These are phyloP conservation scores for Cenchrus americanus DNA, from an alignment of 176 grass and related monocot genomes.

Conservation along the genomic window DNA sequence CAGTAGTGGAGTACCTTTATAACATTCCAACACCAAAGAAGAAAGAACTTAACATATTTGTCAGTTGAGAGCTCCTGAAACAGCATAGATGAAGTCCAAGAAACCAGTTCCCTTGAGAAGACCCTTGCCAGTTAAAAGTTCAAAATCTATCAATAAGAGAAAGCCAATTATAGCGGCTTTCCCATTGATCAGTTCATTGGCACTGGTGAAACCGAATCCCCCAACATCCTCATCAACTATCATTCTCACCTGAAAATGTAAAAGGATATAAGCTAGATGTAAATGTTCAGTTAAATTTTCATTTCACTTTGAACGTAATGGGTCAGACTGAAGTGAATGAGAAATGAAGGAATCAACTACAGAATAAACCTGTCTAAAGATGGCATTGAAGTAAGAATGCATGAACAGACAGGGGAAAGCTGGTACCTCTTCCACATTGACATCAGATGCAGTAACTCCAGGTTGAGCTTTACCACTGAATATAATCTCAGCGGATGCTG, in stretches of 20 bases:
- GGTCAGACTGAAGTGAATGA: conserved; percentile 1
- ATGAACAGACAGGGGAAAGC: not conserved
- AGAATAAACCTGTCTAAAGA: not conserved
- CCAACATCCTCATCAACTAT: conserved; percentile 79
- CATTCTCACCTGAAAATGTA: conserved; percentile 81
- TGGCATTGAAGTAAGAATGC: not conserved
- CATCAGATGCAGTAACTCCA: conserved; percentile 84
- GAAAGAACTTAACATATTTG: conserved; percentile 46
- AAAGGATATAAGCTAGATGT: not conserved
- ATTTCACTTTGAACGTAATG: not conserved
- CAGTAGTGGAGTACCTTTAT: conserved; percentile 31
- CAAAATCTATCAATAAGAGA: conserved; percentile 91
- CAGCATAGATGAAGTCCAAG: conserved; percentile 93
- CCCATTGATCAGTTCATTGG: conserved; percentile 86
- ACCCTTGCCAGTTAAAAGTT: conserved; percentile 96
- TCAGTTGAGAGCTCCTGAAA: conserved; percentile 66
- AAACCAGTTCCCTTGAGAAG: conserved; percentile 96
- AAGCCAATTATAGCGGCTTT: conserved; percentile 96
- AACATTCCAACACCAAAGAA: conserved; percentile 38
- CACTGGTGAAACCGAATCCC: conserved; percentile 85
- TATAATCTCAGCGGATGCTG: conserved; percentile 84
- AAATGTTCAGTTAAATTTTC: not conserved
- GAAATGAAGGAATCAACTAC: not conserved
- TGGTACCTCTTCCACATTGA: conserved; percentile 92
- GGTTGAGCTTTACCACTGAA: conserved; percentile 92